A percentile compares a stretch with the other conserved stretches of the same genome.
phyloP scores from a whole-genome alignment of 768 basidiomycete genomes.

The Termitomyces sp. region DNA sequence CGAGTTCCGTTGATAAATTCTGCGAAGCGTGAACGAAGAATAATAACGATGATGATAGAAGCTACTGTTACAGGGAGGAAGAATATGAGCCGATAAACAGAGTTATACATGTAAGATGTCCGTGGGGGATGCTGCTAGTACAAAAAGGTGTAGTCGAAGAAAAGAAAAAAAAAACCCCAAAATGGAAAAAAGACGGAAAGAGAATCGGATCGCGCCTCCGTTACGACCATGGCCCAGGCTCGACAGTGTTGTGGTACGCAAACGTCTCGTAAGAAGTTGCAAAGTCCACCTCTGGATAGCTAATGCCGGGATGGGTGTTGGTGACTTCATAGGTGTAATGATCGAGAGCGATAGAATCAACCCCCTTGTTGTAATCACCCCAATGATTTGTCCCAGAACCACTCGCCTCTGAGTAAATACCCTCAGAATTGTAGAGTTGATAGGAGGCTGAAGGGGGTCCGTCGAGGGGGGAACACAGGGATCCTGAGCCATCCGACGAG shows the following conservation, averaged over 20 bases:
- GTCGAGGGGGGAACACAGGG: slow-evolving; percentile 31
- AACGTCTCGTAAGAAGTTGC: slow-evolving; percentile 8
- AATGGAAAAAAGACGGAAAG: not conserved
- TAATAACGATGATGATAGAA: slow-evolving; percentile 10
- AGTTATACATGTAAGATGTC: slow-evolving; percentile 12
- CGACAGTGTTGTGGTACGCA: slow-evolving; percentile 12
- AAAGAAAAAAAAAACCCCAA: not conserved
- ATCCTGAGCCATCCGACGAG: slow-evolving; percentile 22
- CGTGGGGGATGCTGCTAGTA: slow-evolving; percentile 8
- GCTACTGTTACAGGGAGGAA: slow-evolving; percentile 4
- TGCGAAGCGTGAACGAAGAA: slow-evolving; percentile 1
- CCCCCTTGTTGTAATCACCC: slow-evolving; percentile 16
- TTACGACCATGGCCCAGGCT: slow-evolving; percentile 13
- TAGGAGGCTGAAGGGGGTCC: slow-evolving; percentile 8
- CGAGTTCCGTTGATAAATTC: slow-evolving; percentile 2
- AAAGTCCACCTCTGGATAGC: slow-evolving; percentile 15
- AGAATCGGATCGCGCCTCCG: not conserved
- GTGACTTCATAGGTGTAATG: slow-evolving; percentile 13
- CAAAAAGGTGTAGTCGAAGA: too few relatives aligned
- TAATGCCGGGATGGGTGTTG: slow-evolving; percentile 9
- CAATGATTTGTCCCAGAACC: slow-evolving; percentile 21
- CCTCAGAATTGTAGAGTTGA: slow-evolving; percentile 12
- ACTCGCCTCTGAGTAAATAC: slow-evolving; percentile 15
- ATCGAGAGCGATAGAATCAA: slow-evolving; percentile 13
- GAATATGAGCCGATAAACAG: not conserved